Base-by-base conservation (phyloP, 352 stramenopile species). In the Hyaloperonospora brassicae region DNA sequence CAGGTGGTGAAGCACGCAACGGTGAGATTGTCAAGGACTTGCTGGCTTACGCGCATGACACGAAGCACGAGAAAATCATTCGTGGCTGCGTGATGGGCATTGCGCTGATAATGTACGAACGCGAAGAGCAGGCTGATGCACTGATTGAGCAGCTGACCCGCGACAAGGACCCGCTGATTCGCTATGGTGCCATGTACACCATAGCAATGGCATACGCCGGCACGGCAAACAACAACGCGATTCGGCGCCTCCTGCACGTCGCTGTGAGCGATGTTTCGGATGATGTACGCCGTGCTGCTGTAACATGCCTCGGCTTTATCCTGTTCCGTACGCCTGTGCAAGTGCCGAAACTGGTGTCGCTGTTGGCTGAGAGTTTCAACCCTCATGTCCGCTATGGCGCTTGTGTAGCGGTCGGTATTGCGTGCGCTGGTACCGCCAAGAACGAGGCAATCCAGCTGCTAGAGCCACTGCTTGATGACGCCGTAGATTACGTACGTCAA, bases 11-110 rank as follows among this genome's bases (percentile, higher is more conserved):
- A 46, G 86, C 83, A 53, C 79, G 75, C 38, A 85, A 88, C 47
- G 77, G 76, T 31, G 80, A 91, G 22, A 90, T 93, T 44, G 64
- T 94, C 24, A 94, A 90, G 56, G 94, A 99, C 56, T 71, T 99
- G 52, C 73, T 98, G n/a, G 90, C 92, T 35, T 99, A 99, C 65
- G 92, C 96, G 14, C 87, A 98, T 59, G 95, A 99, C 61, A 99
- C 96, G 12, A 93, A 98, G 55, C 97, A 99, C 77, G 97, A 99
- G 72, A 99, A 99, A 70, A 99, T 99, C 63, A 99, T 99, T 60
- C 93, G 96, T 34, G 97, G 96, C 24, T 93, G 98, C 55, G 89
- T 97, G 25, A 96, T 99, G 77, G 95, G 94, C 47, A 83, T 99
- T 41, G 97, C 97, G n/a, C 77, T 99, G 7, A 98, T 98, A 68